A percentile compares a stretch with the other conserved stretches of the same genome.
These are phyloP conservation scores for Echinochloa phyllopogon DNA, from an alignment of 176 grass and related monocot genomes.

Conservation along the genomic window DNA sequence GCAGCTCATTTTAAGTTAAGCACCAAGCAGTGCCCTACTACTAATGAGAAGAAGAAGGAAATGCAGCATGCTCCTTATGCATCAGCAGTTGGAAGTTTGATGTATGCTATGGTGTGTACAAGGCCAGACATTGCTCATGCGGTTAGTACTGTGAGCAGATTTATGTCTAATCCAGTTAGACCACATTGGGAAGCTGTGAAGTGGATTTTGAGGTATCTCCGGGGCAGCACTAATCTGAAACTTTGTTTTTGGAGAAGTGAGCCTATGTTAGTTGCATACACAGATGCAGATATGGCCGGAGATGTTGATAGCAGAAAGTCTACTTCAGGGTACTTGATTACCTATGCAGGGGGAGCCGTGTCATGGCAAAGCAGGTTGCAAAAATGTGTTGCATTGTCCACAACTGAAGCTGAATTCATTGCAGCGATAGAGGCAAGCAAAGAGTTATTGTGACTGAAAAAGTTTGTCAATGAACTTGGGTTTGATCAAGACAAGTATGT, in stretches of 20 bases:
- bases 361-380: neutral
- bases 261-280: neutral
- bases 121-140: too few species aligned
- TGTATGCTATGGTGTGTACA: slow-evolving; percentile 30
- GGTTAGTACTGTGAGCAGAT: neutral
- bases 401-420: neutral
- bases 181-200: neutral
- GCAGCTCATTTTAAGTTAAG: slow-evolving; percentile 31
- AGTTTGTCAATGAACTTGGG: neutral
- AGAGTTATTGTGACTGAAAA: neutral
- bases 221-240: neutral
- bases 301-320: neutral
- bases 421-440: too few species aligned
- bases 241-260: slow-evolving; percentile 7
- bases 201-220: slow-evolving; percentile 9
- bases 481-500: neutral
- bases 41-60: neutral
- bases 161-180: slow-evolving; percentile 3
- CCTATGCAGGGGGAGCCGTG: neutral
- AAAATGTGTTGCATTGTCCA: neutral
- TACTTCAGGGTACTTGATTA: neutral
- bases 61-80: neutral
- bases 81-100: neutral
- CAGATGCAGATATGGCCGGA: neutral
- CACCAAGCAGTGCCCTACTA: neutral